These are phyloP conservation scores for Wickerhamomyces xylosicus DNA, from an alignment of 805 yeast species.

Conservation along the genomic window DNA sequence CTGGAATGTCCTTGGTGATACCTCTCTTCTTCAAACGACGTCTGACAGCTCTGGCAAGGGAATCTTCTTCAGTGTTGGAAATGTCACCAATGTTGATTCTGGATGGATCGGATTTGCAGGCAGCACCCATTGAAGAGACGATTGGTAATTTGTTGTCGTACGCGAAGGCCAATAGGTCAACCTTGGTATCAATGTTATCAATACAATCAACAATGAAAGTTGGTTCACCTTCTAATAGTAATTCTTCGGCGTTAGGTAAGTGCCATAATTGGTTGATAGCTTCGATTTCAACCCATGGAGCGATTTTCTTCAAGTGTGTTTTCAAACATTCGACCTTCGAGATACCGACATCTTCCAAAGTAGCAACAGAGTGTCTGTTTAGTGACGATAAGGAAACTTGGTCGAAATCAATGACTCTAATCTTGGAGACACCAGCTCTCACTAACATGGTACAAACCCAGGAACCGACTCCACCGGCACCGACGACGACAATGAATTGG, in stretches of 20 bases:
- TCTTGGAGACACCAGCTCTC: conserved; percentile 76
- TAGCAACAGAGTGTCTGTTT: conserved; percentile 92
- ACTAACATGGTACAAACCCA: conserved; percentile 90
- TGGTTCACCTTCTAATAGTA: conserved; percentile 49
- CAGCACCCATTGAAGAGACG: conserved; percentile 94
- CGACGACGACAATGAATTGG: conserved; percentile 69
- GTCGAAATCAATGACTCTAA: conserved; percentile 86
- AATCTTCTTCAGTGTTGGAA: conserved; percentile 87
- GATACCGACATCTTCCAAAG: conserved; percentile 83
- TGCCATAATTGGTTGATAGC: conserved; percentile 73
- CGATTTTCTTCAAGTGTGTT: conserved; percentile 55
- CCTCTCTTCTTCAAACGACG: conserved; percentile 76
- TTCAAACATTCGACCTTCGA: conserved; percentile 79
- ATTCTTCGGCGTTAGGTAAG: conserved; percentile 48
- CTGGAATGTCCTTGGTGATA: conserved; percentile 65
- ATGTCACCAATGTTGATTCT: conserved; percentile 84
- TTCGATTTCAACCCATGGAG: conserved; percentile 92
- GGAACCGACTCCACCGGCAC: conserved; percentile 98
- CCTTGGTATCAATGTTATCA: conserved; percentile 95
- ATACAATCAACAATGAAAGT: conserved; percentile 88
- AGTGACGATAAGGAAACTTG: conserved; percentile 89
- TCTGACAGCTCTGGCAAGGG: conserved; percentile 80
- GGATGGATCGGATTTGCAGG: conserved; percentile 92
- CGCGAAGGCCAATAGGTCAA: conserved; percentile 74
- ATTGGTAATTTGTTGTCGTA: conserved; percentile 51